Conservation (phyloP, 1,284 basidiomycete species). For the Tilletia setariae region DNA sequence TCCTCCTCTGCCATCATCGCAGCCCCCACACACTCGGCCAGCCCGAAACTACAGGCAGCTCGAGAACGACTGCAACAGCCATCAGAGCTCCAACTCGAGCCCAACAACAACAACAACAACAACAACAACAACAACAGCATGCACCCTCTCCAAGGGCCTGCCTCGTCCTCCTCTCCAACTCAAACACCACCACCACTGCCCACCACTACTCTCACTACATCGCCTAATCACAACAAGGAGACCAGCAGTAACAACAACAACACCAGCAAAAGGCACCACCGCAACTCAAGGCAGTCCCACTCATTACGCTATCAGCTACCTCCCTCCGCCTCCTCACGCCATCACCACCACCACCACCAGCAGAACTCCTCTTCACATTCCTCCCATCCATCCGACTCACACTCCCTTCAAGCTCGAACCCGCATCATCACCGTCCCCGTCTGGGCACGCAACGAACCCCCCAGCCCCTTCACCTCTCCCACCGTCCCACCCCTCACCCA, state of each 20-base stretch:
- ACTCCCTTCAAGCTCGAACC: not conserved
- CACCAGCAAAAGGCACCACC: not conserved
- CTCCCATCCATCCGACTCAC: not conserved
- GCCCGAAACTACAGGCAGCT: not conserved
- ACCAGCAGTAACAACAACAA: not conserved
- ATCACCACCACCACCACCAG: not conserved
- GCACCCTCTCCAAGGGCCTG: too few species aligned
- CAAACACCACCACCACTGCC: too few species aligned
- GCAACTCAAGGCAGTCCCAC: not conserved
- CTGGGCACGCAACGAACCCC: slow-evolving; percentile 15
- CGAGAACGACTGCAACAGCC: not conserved
- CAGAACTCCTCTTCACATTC: not conserved
- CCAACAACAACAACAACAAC: not conserved
- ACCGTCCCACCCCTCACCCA: not conserved
- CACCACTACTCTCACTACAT: not conserved
- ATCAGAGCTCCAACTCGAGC: not conserved
- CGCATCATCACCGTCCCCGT: slow-evolving; percentile 14
- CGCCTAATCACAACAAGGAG: not conserved
- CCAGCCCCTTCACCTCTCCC: slow-evolving; percentile 13
- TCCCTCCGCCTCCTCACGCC: too few species aligned
- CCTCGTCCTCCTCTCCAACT: too few species aligned
- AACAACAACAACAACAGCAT: not conserved
- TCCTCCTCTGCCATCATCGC: too few species aligned
- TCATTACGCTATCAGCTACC: too few species aligned
- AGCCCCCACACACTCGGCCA: too few species aligned